Evolutionary conservation across 495 filamentous ascomycete genomes (phyloP).

Genomic region (Hypoxylon lienhwacheense): DNA sequence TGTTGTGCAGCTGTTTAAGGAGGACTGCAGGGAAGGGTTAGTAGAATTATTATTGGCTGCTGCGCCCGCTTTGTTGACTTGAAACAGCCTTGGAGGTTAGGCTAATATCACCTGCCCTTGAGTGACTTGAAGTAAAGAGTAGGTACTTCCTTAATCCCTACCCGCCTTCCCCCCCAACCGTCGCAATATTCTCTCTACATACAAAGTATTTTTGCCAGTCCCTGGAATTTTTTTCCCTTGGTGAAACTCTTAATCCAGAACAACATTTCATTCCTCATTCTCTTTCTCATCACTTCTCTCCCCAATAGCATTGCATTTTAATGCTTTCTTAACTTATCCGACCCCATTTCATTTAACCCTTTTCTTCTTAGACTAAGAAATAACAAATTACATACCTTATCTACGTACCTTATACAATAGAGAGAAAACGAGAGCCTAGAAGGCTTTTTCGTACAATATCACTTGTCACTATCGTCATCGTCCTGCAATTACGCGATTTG

Average conservation of each 20-base stretch:
- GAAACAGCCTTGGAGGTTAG: conserved; percentile 17
- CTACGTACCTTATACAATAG: too few relatives aligned
- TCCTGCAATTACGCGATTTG: too few relatives aligned
- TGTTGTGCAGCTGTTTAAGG: too few relatives aligned
- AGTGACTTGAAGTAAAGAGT: conserved; percentile 3
- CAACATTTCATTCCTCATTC: too few relatives aligned
- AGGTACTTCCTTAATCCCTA: conserved; percentile 4
- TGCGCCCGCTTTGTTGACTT: conserved; percentile 33
- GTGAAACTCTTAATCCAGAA: conserved; percentile 18
- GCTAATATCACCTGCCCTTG: conserved; percentile 16
- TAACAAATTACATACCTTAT: too few relatives aligned
- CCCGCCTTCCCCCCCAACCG: conserved; percentile 1
- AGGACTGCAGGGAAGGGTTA: conserved; percentile 9
- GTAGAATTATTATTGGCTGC: conserved; percentile 23
- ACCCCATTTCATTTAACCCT: neutral
- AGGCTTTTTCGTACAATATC: conserved; percentile 7
- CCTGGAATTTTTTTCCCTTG: conserved; percentile 18
- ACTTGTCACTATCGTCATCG: too few relatives aligned
- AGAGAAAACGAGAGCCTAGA: too few relatives aligned
- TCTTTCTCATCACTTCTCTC: conserved; percentile 1
- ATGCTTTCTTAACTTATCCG: neutral
- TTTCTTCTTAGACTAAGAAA: neutral
- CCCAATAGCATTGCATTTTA: neutral
- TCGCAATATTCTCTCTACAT: conserved; percentile 10
- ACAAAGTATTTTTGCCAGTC: conserved; percentile 6